Evolutionary conservation across 306 rosid genomes (phyloP).

Genomic region (Prunus mongolica): DNA sequence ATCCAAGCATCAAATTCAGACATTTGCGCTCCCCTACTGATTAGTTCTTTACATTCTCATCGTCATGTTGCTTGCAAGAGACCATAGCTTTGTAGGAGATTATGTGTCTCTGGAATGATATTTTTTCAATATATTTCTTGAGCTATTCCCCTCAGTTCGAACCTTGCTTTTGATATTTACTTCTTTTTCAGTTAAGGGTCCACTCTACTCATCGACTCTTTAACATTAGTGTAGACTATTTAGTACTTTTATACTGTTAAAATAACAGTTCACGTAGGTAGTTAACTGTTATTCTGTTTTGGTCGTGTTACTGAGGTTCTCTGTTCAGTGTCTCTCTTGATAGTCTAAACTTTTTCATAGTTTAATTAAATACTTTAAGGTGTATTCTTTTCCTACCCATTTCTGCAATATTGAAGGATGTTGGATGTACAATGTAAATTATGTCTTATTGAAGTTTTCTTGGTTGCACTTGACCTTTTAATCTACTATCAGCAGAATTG

Average conservation of each 20-base stretch:
- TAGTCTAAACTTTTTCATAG: background rate
- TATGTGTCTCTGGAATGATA: background rate
- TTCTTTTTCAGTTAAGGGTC: background rate
- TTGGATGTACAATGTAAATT: background rate
- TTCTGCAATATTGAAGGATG: background rate
- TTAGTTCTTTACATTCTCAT: background rate
- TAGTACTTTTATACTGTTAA: background rate
- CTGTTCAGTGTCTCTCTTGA: background rate
- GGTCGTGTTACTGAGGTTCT: background rate
- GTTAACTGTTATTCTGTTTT: background rate
- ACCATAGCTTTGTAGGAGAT: background rate
- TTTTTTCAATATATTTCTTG: background rate
- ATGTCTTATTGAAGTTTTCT: background rate
- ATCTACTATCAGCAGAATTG: conserved; percentile 7
- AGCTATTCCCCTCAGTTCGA: background rate
- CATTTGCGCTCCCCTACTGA: background rate
- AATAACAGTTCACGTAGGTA: background rate
- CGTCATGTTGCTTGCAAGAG: background rate
- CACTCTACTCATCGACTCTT: background rate
- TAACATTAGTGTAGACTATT: background rate
- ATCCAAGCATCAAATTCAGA: background rate
- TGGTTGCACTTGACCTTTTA: background rate
- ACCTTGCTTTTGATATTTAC: background rate
- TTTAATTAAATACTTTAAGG: background rate
- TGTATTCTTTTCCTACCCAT: background rate